Evolutionary conservation across 495 filamentous ascomycete genomes (phyloP).

Genomic region (Hypoxylon intermedium): DNA sequence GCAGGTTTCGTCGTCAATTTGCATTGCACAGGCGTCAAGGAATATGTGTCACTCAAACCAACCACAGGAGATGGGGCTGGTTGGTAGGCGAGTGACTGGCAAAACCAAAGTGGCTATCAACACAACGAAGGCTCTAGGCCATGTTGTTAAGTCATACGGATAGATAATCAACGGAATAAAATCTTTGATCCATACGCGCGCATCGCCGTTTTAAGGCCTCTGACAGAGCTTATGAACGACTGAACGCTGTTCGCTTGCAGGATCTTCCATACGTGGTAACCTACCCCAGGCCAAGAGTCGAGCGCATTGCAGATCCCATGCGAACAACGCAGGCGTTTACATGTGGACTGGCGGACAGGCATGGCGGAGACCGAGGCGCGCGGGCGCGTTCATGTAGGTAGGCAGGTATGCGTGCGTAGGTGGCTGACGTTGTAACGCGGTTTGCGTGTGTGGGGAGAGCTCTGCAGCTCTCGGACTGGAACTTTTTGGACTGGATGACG

Average conservation of each 20-base stretch:
- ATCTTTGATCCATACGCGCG: background rate
- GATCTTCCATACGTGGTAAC: background rate
- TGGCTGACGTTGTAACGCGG: background rate
- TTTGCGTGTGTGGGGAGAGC: background rate
- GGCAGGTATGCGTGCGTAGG: background rate
- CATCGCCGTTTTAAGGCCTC: background rate
- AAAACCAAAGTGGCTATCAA: background rate
- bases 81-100: background rate
- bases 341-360: no score
- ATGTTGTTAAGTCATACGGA: background rate
- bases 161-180: background rate
- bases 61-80: background rate
- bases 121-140: background rate
- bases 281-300: background rate
- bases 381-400: background rate
- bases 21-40: constrained; percentile 41
- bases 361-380: background rate
- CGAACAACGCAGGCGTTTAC: no score
- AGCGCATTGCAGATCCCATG: background rate
- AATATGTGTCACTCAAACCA: constrained; percentile 1
- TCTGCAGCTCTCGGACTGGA: background rate
- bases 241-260: background rate
- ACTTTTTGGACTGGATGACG: background rate
- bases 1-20: constrained; percentile 32
- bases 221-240: background rate